Percentiles rank a stretch among this genome's conserved stretches.
phyloP scores from a whole-genome alignment of 2,329 filamentous ascomycete genomes.

The Penicillium capsulatum region DNA sequence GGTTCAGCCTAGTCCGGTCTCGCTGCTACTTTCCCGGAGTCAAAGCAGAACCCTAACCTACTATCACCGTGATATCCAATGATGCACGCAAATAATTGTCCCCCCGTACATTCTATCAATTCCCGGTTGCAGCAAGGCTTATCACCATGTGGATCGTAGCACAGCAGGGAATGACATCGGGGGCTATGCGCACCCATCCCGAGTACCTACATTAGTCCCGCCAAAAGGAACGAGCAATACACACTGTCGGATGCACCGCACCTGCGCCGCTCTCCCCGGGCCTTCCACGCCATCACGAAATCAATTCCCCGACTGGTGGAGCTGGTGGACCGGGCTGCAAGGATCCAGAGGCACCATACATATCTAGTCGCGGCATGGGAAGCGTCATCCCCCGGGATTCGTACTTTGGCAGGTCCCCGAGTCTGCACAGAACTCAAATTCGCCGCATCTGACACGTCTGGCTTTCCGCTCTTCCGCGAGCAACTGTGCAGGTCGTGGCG shows the following conservation, averaged over 20 bases:
- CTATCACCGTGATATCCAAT: neutral
- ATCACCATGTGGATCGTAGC: conserved; percentile 4
- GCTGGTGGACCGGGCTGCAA: too few species aligned
- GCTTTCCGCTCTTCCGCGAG: conserved; percentile 9
- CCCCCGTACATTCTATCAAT: conserved; percentile 12
- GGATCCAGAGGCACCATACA: conserved; percentile 16
- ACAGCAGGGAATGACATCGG: neutral
- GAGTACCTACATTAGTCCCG: neutral
- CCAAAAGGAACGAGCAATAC: neutral
- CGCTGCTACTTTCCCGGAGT: too few species aligned
- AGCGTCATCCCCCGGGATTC: too few species aligned
- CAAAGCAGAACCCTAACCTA: neutral
- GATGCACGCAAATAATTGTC: conserved; percentile 14
- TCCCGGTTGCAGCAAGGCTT: conserved; percentile 15
- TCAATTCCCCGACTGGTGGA: conserved; percentile 20
- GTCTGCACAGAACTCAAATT: conserved; percentile 19
- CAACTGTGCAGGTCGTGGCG: conserved; percentile 14
- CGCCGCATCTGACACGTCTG: conserved; percentile 25
- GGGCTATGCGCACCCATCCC: neutral
- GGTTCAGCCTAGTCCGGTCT: too few species aligned
- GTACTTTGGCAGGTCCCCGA: too few species aligned
- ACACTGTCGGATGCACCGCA: neutral
- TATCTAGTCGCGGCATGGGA: conserved; percentile 5
- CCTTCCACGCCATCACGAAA: neutral
- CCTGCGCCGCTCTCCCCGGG: neutral